Base-by-base conservation (phyloP, 306 rosid genomes). In the Morella rubra region DNA sequence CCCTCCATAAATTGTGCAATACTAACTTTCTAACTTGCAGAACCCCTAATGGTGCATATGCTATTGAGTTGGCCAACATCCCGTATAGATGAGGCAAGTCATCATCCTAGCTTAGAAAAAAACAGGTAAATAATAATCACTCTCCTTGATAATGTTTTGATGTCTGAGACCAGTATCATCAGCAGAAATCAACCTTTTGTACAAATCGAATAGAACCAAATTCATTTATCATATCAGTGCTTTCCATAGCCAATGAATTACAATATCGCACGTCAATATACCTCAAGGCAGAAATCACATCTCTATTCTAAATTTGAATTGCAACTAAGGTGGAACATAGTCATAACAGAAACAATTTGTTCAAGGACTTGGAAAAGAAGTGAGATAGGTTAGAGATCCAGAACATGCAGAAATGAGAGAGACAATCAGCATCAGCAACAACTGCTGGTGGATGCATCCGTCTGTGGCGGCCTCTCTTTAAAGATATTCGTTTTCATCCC, bases 401-500 rank as follows among this genome's bases (percentile, higher is more conserved):
- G 42, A 72, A 72, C 41, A 46, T 69, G 72, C 42, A 47, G 44
- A 78, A 74, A 64, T 69, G 75, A 46, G 87, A 45, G 64, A 44
- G 62, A 40, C 68, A 69, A 62, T 65, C 52, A 55, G 83, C 65
- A 82, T 81, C 96, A 95, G 91, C 97, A 95, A 66, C 99, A 95
- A 73, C 96, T 67, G 78, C 96, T 75, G 6, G 91, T 58, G 46
- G 97, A 76, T 54, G 92, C 85, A 73, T 79, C 85, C 37, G 87
- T 55, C 53, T 80, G 83, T 12, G 93, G 88, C 20, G 82, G 84
- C 74, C 84, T 89, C 68, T 92, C 97, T 79, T 83, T 92, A 74
- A 92, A 92, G 83, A 92, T 92, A 87, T 92, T 92, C 87, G 85
- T 92, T 74, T 84, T 92, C 60, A 85, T 68, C 52, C 97, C 97